Base-by-base conservation (phyloP, 768 basidiomycete genomes). In the Porpolomopsis calyptriformis region DNA sequence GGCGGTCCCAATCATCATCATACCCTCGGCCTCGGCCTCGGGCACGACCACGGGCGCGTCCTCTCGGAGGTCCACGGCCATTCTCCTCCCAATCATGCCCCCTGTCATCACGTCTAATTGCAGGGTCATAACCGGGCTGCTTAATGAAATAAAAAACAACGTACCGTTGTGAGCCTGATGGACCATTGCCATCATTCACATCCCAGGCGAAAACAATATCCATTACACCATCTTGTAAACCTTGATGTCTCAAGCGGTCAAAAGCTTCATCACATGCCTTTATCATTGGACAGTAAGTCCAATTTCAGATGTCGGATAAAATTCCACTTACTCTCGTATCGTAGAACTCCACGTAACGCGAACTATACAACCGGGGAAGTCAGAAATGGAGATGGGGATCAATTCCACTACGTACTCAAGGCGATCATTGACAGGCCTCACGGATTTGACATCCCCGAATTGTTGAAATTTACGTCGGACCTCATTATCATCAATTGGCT, bases 321-420 rank as follows among this genome's bases (percentile, higher is more conserved):
- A 3, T 37, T 34, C 4, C 3, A 54, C 79, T 60, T 52, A 86
- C 90, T 60, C 90, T 68, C 19, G 77, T 87, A 58, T 99, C 96
- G 58, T 82, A 99, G 58, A 80, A 92, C 59, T 98, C 92, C n/a
- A 98, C 85, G 52, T 87, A 80, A 48, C 87, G 82, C 55, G 89
- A 85, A 54, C 91, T 97, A 49, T 0, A 34, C 33, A 19, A 24
- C 27, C 46, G 38, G 50, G 40, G 29, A 29, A n/a, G 45, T 44
- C 31, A 47, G 23, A 20, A 4, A 25, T 27, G 6, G 16, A 36
- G 31, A 5, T 14, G 18, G 23, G 12, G 20, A 31, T 18, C n/a
- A 23, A 34, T 26, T 11, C 45, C 4, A 25, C 39, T 40, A 60
- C 70, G 45, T 54, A 78, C 83, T 87, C 81, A 34, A 64, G 61